Evolutionary conservation across 345 rosid species (phyloP), one percentile per base, ranked within the genome.

Genomic region (Citrus maxima): DNA sequence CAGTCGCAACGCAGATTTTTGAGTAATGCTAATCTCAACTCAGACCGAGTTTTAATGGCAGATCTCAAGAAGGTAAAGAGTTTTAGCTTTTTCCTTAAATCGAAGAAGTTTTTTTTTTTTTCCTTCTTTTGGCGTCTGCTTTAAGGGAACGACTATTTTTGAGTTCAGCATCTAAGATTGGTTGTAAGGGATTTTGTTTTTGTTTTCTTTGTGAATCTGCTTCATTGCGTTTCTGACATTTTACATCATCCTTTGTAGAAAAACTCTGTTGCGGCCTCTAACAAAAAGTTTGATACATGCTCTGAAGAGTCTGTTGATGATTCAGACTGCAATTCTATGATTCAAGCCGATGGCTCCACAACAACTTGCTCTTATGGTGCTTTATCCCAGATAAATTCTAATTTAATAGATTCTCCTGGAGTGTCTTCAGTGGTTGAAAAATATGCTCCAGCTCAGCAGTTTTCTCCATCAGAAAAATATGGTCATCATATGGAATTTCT

Each of bases 271-370:
- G 18, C 40, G 46, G 30, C 67, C 27, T 66, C 61, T 65, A 40
- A 18, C 59, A 35, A 56, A 62, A 71, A 25, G 37, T 27, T 51
- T 28, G 71, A 42, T 66, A 58, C 25, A 55, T 49, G 54, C 64
- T 38, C 40, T 24, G 70, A 79, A 54, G 82, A 79, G 78, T 83
- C 77, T 38, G 58, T 54, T 19, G 72, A 67, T 79, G 78, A 67
- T 4, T 19, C 71, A 72, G 85, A 75, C 66, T 65, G 35, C 38
- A 75, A 75, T 28, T 59, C 40, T 25, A 28, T 30, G 61, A 34
- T 35, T 18, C 75, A 75, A 65, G 76, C 80, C 27, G 74, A 32
- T 46, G 62, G 71, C 75, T 59, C 77, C 65, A 13, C 35, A 12
- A 56, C 55, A n/a, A 75, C 25, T 51, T 65, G 13, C 65, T 75